Base-by-base conservation (phyloP, 78 protist genomes). In the Anaeramoeba ignava region DNA sequence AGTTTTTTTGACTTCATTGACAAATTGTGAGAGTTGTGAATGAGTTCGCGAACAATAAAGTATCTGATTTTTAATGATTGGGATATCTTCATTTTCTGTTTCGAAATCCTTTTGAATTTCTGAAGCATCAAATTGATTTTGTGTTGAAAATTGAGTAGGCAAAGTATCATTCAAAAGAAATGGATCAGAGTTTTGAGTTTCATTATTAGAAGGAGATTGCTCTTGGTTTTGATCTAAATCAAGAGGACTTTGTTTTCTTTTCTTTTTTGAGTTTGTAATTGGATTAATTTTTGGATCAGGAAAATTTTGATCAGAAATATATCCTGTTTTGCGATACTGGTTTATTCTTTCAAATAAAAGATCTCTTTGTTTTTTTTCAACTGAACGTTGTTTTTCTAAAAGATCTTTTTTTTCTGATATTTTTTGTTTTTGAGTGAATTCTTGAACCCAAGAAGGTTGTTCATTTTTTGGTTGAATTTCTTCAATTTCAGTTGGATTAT, bases 21-120 rank as follows among this genome's bases (percentile, higher is more conserved):
- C 84, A 27, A 93, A 86, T 79, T 93, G 95, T 31, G 84, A 34
- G 2, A 93, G 81, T 88, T 93, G 95, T 78, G 95, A 81, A 88
- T 93, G 95, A 41, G 95, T 93, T 2, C 95, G 82, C 3, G 89
- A 82, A 81, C 88, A 85, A 85, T 42, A 93, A 37, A 81, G 34
- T 3, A 93, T 3, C 86, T 89, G n/a, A n/a, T n/a, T n/a, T n/a
- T n/a, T n/a, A n/a, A n/a, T 34, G 8, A 68, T 38, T 23, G 82
- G 34, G 23, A 8, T 3, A 1, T 1, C 79, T 39, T 1, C 31
- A 37, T 0, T 41, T 0, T 0, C 33, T 17, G 73, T 27, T 27
- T 54, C 73, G 17, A 54, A 54, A 54, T 54, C 17, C 17, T 27
- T 27, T 8, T 54, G 36, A 17, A 27, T 17, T 54, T 54, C 73